phyloP scores from a whole-genome alignment of 306 rosid species.

The Rosa lucieae region DNA sequence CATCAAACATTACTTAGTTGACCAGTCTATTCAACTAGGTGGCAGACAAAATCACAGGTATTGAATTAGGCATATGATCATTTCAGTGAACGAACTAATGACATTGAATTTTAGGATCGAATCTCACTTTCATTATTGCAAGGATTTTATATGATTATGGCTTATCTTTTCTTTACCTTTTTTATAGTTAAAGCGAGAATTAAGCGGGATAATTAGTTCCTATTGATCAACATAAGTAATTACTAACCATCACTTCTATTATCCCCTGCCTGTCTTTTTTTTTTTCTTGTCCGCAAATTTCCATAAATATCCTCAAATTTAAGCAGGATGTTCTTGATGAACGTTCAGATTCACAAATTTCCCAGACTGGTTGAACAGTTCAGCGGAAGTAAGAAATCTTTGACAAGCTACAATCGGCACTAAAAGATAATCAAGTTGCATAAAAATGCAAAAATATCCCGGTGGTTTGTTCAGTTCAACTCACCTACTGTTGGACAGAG shows the following conservation, averaged over 20 bases:
- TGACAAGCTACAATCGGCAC: neutral
- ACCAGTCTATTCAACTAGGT: neutral
- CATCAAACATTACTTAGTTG: neutral
- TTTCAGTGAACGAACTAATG: neutral
- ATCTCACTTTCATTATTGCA: neutral
- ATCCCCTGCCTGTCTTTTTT: too few relatives aligned
- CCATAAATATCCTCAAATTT: neutral
- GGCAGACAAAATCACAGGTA: neutral
- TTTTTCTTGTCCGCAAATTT: too few relatives aligned
- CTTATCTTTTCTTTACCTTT: neutral
- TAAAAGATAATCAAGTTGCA: neutral
- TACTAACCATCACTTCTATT: too few relatives aligned
- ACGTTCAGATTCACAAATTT: neutral
- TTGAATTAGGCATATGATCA: neutral
- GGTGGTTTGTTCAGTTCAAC: constrained; percentile 10
- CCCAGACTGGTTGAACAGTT: neutral
- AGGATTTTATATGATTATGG: neutral
- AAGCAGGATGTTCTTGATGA: neutral
- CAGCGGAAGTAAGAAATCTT: neutral
- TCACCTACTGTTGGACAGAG: neutral
- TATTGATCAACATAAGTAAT: neutral
- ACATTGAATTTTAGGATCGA: neutral
- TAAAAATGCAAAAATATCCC: neutral
- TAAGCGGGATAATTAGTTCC: neutral
- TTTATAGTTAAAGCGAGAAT: neutral